A percentile compares a stretch with the other conserved stretches of the same genome.
These are phyloP conservation scores for Chlorella sp. DNA, from an alignment of 139 green algal species.

Conservation along the genomic window DNA sequence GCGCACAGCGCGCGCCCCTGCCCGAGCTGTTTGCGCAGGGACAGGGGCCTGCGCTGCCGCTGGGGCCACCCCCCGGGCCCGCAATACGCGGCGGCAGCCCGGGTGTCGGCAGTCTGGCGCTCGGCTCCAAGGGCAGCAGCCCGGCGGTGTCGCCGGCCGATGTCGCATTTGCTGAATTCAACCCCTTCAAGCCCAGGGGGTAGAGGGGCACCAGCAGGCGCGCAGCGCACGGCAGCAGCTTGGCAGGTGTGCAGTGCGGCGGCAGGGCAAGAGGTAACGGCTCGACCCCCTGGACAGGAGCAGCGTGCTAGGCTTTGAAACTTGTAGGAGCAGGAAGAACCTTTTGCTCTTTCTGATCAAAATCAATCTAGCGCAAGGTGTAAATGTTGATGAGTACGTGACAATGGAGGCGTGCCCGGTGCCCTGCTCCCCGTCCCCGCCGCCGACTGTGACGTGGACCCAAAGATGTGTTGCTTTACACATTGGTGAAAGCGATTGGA, in stretches of 20 bases:
- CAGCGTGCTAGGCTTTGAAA: no score
- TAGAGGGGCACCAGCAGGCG: neutral
- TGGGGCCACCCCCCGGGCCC: neutral
- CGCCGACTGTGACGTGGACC: no score
- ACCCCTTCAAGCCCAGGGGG: conserved; percentile 5
- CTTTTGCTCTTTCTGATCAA: no score
- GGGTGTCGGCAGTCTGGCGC: neutral
- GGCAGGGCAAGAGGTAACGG: neutral
- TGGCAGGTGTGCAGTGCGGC: neutral
- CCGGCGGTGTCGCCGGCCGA: neutral
- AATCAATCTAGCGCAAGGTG: no score
- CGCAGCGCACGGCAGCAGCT: neutral
- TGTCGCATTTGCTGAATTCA: neutral
- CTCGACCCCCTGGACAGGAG: neutral
- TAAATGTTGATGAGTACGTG: no score
- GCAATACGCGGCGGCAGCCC: no score
- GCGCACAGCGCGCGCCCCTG: neutral
- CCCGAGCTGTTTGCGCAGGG: neutral
- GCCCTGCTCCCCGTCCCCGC: neutral
- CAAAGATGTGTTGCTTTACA: no score
- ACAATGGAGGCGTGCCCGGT: no score
- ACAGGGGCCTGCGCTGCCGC: neutral
- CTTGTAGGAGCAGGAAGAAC: no score
- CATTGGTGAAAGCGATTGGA: no score
- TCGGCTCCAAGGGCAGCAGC: neutral